Conservation (phyloP, 306 rosid species). For the Dicorynia guianensis region DNA sequence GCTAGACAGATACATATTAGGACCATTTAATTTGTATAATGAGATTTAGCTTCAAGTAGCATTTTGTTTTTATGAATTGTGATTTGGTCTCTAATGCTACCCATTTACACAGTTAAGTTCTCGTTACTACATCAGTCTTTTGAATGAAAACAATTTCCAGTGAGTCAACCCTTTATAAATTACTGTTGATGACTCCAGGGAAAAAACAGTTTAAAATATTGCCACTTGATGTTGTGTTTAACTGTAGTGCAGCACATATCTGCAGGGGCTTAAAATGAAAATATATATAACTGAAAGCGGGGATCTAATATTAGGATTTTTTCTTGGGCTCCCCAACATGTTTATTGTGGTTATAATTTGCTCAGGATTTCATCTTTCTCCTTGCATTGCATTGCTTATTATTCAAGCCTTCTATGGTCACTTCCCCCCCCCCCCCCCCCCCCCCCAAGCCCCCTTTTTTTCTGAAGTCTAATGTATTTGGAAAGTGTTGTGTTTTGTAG, state of each 20-base stretch:
- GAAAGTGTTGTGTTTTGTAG: constrained; percentile 8
- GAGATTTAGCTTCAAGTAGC: too few relatives aligned
- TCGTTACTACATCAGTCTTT: too few relatives aligned
- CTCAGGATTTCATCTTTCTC: neutral
- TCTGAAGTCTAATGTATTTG: neutral
- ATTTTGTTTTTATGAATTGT: too few relatives aligned
- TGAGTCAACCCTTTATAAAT: too few relatives aligned
- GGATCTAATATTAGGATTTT: neutral
- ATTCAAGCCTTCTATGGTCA: neutral
- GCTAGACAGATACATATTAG: too few relatives aligned
- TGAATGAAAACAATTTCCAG: too few relatives aligned
- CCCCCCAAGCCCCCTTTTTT: constrained; percentile 3
- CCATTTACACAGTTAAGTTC: too few relatives aligned
- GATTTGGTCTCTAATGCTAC: too few relatives aligned
- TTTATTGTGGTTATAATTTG: neutral
- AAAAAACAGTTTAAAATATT: too few relatives aligned
- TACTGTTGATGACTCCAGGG: too few relatives aligned
- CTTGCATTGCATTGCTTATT: neutral
- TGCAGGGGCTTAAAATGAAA: neutral
- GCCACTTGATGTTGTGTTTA: too few relatives aligned
- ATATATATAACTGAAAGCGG: neutral
- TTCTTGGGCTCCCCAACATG: neutral
- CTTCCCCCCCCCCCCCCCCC: neutral
- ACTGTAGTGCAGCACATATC: neutral
- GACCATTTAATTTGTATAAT: too few relatives aligned